Evolutionary conservation across 768 basidiomycete species (phyloP), one percentile per base, ranked within the genome.

Genomic region (Cubamyces sp.): DNA sequence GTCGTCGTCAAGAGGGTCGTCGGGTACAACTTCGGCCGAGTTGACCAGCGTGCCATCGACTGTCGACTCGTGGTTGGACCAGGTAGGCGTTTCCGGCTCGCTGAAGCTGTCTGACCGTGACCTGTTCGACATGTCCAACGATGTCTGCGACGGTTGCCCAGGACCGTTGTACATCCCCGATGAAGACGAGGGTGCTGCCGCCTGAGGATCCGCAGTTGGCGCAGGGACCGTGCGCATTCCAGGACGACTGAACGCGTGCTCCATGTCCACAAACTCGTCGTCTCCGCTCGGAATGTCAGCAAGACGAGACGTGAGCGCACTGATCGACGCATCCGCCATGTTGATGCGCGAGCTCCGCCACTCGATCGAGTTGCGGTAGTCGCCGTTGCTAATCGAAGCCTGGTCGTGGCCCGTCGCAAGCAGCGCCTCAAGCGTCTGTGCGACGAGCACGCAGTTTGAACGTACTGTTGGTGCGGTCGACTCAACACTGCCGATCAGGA

Each of bases 261-360:
- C 71, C 60, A 74, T 70, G 47, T 72, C 68, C 16, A 74, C 68
- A 16, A 66, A 65, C 50, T 70, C 71, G 21, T 87, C 87, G 60
- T 80, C 78, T 73, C 62, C 75, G 70, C 48, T 81, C 79, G 55
- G 81, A 78, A 39, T 78, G 74, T 52, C 65, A 47, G 14, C 65
- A 71, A 57, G 68, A 53, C 30, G 77, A 65, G 71, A 73, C 48
- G 76, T 30, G 76, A 77, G 55, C 68, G 64, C 53, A 37, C 83
- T 77, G 57, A 79, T 81, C 60, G 63, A 63, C 5, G 76, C 79
- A 66, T 82, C 82, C 67, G 84, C 82, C 70, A 81, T 77, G 67
- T 88, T 89, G 47, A 88, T 73, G 16, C 88, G 85, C 16, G 89
- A 91, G 78, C 85, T 83, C 21, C 91, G 81, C 87, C 88, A 87